A percentile compares a stretch with the other conserved stretches of the same genome.
phyloP scores from a whole-genome alignment of 805 yeast species.

The Myxozyma mucilagina region DNA sequence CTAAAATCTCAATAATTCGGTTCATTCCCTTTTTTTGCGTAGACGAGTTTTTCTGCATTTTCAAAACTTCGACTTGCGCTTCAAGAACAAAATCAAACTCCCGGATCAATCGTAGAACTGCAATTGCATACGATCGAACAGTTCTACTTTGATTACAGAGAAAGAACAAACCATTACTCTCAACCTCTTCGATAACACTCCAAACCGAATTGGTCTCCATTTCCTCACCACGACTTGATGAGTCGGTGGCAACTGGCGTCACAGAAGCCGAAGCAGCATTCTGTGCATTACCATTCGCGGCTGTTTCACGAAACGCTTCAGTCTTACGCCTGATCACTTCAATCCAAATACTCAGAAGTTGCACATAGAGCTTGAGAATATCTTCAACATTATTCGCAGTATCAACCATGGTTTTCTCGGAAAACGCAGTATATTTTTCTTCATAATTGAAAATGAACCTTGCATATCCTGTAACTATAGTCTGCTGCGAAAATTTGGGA shows the following conservation, averaged over 20 bases:
- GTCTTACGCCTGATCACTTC: slow-evolving; percentile 52
- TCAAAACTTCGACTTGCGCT: slow-evolving; percentile 45
- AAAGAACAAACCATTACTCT: slow-evolving; percentile 92
- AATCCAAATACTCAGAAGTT: slow-evolving; percentile 79
- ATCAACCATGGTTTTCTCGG: slow-evolving; percentile 9
- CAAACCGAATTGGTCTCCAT: slow-evolving; percentile 75
- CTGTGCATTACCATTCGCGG: slow-evolving; percentile 1
- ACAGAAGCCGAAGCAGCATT: not conserved
- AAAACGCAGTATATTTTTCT: slow-evolving; percentile 45
- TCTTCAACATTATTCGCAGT: slow-evolving; percentile 32
- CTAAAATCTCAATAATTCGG: slow-evolving; percentile 66
- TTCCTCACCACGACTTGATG: slow-evolving; percentile 53
- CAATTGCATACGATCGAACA: slow-evolving; percentile 71
- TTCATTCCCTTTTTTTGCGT: slow-evolving; percentile 26
- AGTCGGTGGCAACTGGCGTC: slow-evolving; percentile 33
- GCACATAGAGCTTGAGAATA: slow-evolving; percentile 60
- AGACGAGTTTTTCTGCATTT: slow-evolving; percentile 29
- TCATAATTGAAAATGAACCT: slow-evolving; percentile 77
- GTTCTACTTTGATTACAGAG: slow-evolving; percentile 82
- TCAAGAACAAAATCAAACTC: slow-evolving; percentile 82
- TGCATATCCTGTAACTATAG: slow-evolving; percentile 71
- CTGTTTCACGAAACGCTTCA: slow-evolving; percentile 34
- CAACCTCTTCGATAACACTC: slow-evolving; percentile 89
- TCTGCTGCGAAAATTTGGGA: slow-evolving; percentile 40
- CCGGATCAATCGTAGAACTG: slow-evolving; percentile 74